Conservation (phyloP, 106 monocot species). For the Posidonia australis region DNA sequence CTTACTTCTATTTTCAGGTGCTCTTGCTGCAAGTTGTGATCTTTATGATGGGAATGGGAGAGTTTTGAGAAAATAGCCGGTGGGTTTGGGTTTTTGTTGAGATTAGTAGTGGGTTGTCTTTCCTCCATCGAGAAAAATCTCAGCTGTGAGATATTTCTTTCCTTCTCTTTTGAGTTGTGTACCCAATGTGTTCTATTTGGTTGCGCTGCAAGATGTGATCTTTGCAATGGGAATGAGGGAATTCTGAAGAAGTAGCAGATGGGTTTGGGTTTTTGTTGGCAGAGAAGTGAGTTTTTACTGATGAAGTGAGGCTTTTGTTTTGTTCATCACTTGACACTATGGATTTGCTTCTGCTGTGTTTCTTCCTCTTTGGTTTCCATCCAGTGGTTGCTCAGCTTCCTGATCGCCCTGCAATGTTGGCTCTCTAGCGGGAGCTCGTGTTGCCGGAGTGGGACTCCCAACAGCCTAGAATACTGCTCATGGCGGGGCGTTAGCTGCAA, state of each 20-base stretch:
- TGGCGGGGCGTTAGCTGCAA: slow-evolving; percentile 61
- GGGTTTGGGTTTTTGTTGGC: neutral
- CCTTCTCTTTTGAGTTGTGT: too few relatives aligned
- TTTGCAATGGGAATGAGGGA: too few relatives aligned
- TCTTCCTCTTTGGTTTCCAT: neutral
- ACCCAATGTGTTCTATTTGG: too few relatives aligned
- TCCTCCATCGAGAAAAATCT: too few relatives aligned
- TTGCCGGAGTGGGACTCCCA: slow-evolving; percentile 19
- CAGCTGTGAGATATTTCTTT: too few relatives aligned
- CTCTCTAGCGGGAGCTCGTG: slow-evolving; percentile 25
- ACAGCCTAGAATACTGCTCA: slow-evolving; percentile 33
- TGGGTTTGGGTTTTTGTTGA: too few relatives aligned
- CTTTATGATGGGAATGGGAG: neutral
- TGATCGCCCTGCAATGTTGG: slow-evolving; percentile 27
- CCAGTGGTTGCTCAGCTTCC: slow-evolving; percentile 12
- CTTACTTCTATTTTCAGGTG: too few relatives aligned
- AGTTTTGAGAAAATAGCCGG: too few relatives aligned
- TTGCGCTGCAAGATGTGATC: too few relatives aligned
- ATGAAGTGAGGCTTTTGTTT: neutral
- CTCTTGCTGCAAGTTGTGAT: neutral
- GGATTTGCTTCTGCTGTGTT: neutral
- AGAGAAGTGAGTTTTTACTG: neutral
- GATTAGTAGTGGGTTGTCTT: too few relatives aligned
- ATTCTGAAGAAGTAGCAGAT: neutral
- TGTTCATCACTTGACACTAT: neutral